Evolutionary conservation across 148 eudicot genomes (phyloP).

Genomic region (Cornus kousa): DNA sequence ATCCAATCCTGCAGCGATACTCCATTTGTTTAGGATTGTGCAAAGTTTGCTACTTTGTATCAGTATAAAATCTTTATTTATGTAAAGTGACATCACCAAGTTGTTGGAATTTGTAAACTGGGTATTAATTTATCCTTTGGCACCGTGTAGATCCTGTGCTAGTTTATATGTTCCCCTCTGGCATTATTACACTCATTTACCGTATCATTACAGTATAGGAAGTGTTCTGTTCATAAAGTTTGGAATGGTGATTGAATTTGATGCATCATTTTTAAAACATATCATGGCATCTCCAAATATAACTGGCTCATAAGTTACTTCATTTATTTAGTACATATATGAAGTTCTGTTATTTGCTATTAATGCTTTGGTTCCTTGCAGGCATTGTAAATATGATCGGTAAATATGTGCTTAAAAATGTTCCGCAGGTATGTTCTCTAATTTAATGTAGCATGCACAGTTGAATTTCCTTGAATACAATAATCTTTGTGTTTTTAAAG

Average conservation of each 20-base stretch:
- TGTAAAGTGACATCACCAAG: too few species aligned
- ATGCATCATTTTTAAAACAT: background rate
- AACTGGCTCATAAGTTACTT: background rate
- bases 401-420: slow-evolving; percentile 60
- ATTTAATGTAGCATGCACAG: background rate
- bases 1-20: background rate
- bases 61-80: background rate
- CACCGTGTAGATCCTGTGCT: background rate
- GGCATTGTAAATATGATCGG: slow-evolving; percentile 48
- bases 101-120: too few species aligned
- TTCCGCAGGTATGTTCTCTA: slow-evolving; percentile 51
- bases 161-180: too few species aligned
- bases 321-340: background rate
- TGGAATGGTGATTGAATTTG: background rate
- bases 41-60: background rate
- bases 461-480: too few species aligned
- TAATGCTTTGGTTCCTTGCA: slow-evolving; percentile 26
- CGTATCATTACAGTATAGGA: background rate
- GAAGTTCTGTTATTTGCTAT: background rate
- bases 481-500: too few species aligned
- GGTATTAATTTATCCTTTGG: too few species aligned
- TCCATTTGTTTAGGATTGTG: background rate
- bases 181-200: background rate
- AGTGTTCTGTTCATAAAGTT: background rate
- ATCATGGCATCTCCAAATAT: too few species aligned